phyloP scores from a whole-genome alignment of 106 monocot species.

The Dendrobium chrysotoxum region DNA sequence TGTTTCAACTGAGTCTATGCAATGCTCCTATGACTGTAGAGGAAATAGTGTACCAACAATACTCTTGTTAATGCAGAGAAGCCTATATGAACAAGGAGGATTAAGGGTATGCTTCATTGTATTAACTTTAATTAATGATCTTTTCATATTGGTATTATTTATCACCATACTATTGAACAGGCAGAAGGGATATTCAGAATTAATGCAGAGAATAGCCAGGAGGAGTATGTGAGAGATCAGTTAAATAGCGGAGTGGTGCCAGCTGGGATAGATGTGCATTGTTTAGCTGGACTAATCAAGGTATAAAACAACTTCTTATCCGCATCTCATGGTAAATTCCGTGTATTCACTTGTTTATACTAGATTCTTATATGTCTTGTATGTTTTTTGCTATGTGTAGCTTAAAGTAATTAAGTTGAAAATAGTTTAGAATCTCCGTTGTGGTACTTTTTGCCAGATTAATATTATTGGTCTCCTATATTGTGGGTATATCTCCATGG shows the following conservation, averaged over 20 bases:
- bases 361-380: not conserved
- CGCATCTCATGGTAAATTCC: not conserved
- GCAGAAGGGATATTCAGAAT: conserved; percentile 64
- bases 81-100: conserved; percentile 54
- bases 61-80: conserved; percentile 59
- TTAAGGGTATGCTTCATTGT: conserved; percentile 35
- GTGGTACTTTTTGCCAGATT: not conserved
- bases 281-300: conserved; percentile 66
- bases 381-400: not conserved
- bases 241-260: conserved; percentile 50
- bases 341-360: not conserved
- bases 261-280: conserved; percentile 48
- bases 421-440: not conserved
- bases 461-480: not conserved
- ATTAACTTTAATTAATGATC: not conserved
- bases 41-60: conserved; percentile 71
- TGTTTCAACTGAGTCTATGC: conserved; percentile 72
- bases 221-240: conserved; percentile 48
- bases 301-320: conserved; percentile 15
- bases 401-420: not conserved
- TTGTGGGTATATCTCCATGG: too few relatives aligned
- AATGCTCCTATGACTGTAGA: conserved; percentile 58
- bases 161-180: conserved; percentile 14
- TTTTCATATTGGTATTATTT: not conserved
- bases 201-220: conserved; percentile 46